Percentiles rank a stretch among this genome's conserved stretches.
Evolutionary conservation across 2,329 filamentous ascomycete species (phyloP).

Genomic region (Colletotrichum aenigma): DNA sequence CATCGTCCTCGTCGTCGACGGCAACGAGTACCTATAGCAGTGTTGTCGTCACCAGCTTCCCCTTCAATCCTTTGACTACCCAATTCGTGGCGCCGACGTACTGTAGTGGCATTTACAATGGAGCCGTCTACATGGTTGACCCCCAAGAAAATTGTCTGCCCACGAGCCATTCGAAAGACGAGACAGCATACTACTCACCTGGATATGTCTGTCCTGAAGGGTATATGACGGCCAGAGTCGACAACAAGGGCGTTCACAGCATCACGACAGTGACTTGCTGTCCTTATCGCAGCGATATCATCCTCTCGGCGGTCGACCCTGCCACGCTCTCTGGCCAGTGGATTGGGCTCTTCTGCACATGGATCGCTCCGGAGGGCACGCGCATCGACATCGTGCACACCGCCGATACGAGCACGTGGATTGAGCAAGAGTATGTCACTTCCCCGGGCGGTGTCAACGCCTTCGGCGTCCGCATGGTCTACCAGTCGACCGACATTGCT

Average conservation of each 20-base stretch:
- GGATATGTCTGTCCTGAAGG: constrained; percentile 7
- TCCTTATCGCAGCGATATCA: constrained; percentile 21
- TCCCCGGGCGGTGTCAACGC: constrained; percentile 23
- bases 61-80: constrained; percentile 21
- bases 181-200: constrained; percentile 17
- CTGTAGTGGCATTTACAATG: constrained; percentile 18
- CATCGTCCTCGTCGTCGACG: neutral
- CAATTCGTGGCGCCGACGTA: constrained; percentile 15
- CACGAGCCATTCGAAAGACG: constrained; percentile 10
- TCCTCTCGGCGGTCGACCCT: constrained; percentile 23
- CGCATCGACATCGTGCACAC: constrained; percentile 19
- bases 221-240: constrained; percentile 22
- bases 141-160: constrained; percentile 21
- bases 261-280: constrained; percentile 30
- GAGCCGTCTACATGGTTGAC: constrained; percentile 19
- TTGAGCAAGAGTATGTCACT: neutral
- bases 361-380: constrained; percentile 19
- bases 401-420: constrained; percentile 15
- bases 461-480: constrained; percentile 28
- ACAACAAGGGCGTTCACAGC: constrained; percentile 22
- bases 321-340: constrained; percentile 16
- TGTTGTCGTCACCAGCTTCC: constrained; percentile 12
- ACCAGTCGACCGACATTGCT: constrained; percentile 23
- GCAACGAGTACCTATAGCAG: neutral
- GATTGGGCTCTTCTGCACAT: constrained; percentile 25